These are phyloP conservation scores for Detonula confervacea DNA, from an alignment of 352 stramenopile species.

Conservation along the genomic window DNA sequence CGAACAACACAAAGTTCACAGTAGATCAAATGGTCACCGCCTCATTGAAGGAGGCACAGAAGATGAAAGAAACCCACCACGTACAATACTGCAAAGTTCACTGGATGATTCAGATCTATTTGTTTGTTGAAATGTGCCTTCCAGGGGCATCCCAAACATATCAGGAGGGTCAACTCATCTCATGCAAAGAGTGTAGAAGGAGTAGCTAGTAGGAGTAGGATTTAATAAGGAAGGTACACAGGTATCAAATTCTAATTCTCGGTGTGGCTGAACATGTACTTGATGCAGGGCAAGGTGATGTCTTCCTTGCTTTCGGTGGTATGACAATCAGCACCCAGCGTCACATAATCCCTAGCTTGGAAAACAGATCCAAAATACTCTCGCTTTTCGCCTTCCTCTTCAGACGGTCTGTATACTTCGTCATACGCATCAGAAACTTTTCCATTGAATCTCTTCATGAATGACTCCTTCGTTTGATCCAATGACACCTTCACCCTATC, in stretches of 20 bases:
- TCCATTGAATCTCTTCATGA: conserved; percentile 58
- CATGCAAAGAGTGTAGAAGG: too few species aligned
- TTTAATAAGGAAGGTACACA: too few species aligned
- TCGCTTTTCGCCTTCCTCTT: conserved; percentile 57
- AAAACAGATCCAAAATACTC: conserved; percentile 68
- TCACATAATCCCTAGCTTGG: conserved; percentile 59
- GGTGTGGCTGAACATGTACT: conserved; percentile 48
- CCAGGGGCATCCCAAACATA: too few species aligned
- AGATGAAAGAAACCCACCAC: conserved; percentile 20
- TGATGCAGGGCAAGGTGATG: conserved; percentile 62
- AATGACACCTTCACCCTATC: conserved; percentile 64
- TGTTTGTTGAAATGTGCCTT: too few species aligned
- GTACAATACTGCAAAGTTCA: not conserved
- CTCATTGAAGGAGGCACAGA: conserved; percentile 16
- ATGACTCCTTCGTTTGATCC: conserved; percentile 67
- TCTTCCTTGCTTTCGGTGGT: conserved; percentile 54
- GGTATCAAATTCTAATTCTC: conserved; percentile 7
- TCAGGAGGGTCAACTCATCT: too few species aligned
- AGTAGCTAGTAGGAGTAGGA: too few species aligned
- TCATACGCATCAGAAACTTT: conserved; percentile 57
- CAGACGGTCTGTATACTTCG: conserved; percentile 57
- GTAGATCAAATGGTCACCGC: conserved; percentile 24
- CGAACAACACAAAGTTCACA: conserved; percentile 4
- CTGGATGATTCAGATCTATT: conserved; percentile 17
- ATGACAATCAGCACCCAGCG: conserved; percentile 62